phyloP scores from a whole-genome alignment of 176 grass and related monocot species.

The Sorghum bicolor region DNA sequence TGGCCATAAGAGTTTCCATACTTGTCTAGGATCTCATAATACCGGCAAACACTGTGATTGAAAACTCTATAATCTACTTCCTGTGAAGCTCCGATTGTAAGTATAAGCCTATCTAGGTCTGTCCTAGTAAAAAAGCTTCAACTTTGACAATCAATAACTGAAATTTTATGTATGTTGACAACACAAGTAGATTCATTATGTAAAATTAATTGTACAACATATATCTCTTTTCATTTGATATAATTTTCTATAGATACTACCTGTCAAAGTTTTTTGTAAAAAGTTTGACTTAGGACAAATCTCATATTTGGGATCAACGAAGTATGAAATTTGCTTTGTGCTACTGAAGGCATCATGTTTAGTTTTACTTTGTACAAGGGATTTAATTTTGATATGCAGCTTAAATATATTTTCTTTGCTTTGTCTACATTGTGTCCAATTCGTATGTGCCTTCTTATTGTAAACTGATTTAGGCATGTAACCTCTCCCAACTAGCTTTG shows the following conservation, averaged over 20 bases:
- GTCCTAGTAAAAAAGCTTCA: neutral
- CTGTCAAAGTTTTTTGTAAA: neutral
- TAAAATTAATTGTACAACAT: neutral
- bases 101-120: neutral
- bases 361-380: neutral
- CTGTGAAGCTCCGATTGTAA: neutral
- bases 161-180: neutral
- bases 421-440: neutral
- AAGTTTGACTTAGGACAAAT: neutral
- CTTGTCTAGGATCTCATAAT: neutral
- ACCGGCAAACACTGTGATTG: neutral
- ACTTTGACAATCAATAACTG: neutral
- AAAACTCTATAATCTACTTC: neutral
- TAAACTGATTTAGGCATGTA: neutral
- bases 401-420: neutral
- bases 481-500: neutral
- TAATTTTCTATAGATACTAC: neutral
- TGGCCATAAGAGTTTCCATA: neutral
- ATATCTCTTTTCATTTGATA: neutral
- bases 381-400: neutral
- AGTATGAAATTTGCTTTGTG: neutral
- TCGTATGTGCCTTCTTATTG: neutral
- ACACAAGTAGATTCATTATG: neutral
- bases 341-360: neutral
- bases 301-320: neutral